These are phyloP conservation scores for Microdochium trichocladiopsis DNA, from an alignment of 2,329 filamentous ascomycete genomes.

Conservation along the genomic window DNA sequence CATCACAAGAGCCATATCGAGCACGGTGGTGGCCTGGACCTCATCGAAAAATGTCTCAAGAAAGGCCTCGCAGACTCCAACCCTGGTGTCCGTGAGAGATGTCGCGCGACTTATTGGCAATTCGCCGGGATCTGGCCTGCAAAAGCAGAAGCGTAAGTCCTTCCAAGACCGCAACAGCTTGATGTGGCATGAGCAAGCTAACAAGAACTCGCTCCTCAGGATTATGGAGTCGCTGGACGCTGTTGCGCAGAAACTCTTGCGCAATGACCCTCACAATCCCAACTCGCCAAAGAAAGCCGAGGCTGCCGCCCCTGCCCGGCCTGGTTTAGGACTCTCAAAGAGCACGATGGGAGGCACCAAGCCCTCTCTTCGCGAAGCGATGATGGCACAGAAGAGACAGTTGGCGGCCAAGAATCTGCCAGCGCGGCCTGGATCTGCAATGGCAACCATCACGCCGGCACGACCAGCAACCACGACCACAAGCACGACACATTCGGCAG, in stretches of 20 bases:
- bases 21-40: constrained; percentile 73
- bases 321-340: constrained; percentile 55
- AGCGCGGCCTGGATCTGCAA: constrained; percentile 53
- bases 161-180: background rate
- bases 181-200: background rate
- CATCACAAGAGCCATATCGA: constrained; percentile 78
- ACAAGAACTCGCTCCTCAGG: constrained; percentile 29
- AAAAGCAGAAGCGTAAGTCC: constrained; percentile 62
- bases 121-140: constrained; percentile 74
- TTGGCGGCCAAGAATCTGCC: constrained; percentile 45
- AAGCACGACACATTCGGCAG: constrained; percentile 23
- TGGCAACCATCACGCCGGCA: constrained; percentile 52
- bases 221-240: constrained; percentile 74
- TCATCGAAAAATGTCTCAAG: constrained; percentile 81
- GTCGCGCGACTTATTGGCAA: constrained; percentile 79
- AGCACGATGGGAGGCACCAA: constrained; percentile 53
- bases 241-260: constrained; percentile 71
- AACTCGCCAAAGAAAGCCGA: constrained; percentile 54
- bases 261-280: constrained; percentile 79
- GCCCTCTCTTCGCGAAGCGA: constrained; percentile 70
- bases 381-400: constrained; percentile 74
- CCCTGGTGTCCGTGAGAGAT: constrained; percentile 80
- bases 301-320: constrained; percentile 36
- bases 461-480: constrained; percentile 28
- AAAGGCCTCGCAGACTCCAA: constrained; percentile 87